Evolutionary conservation across 2,329 filamentous ascomycete genomes (phyloP), one percentile per base, ranked within the genome.

Genomic region (Tolypocladium endophyticum): DNA sequence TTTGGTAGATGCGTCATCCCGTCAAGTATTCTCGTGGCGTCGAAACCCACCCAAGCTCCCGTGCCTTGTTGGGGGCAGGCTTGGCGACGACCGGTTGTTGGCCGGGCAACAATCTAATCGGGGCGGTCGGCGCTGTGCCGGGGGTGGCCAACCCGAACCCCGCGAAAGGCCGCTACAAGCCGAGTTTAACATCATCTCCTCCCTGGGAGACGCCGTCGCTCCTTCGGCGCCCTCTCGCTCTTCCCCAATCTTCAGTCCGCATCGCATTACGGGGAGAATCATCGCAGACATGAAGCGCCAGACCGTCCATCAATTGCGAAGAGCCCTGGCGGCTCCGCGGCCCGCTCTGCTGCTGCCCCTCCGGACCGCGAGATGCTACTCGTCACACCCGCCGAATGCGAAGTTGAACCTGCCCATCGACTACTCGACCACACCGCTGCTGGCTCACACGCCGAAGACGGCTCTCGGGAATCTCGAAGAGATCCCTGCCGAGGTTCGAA

Each of bases 361-460:
- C 58, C 65, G 63, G 36, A 60, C 66, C 47, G 60, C 65, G 60
- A 64, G 70, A 45, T 70, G 64, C 63, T 85, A 85, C 70, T 85
- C 82, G 59, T 81, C 81, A 56, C 79, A 82, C 60, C 81, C 81
- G 38, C 79, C 83, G 33, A 82, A 82, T 60, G 84, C 85, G 58
- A 81, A 78, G 65, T 83, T 99, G 59, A 99, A 99, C 73, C 76
- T 91, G 55, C 90, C 92, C 8, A 85, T 91, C 66, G 92, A 97
- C 78, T 99, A 94, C 76, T 84, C 87, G 62, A 86, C 87, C 20
- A 95, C 88, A 1, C 82, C 90, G 18, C 77, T 97, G 47, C 82
- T 99, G 35, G 83, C 91, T 60, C 94, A 97, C 71, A 89, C 84
- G 30, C 81, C 92, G 2, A 86, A 89, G 64, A 77, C 85, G 1